phyloP scores from a whole-genome alignment of 805 yeast species.

The Ogataea trehalophila region DNA sequence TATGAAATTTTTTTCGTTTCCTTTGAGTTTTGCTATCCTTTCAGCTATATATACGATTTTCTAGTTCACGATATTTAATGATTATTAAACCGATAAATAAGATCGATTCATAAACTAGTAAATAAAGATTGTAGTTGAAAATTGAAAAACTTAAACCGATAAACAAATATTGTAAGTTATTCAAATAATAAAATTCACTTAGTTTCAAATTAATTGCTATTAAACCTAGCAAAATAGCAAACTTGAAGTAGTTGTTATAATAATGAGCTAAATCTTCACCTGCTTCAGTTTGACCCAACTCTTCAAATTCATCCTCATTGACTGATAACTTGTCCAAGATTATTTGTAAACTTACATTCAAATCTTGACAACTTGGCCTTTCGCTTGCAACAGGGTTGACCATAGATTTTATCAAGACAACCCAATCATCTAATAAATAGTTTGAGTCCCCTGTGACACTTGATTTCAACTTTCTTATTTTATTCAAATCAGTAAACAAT shows the following conservation, averaged over 20 bases:
- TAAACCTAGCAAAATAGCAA: background rate
- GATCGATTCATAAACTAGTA: constrained; percentile 1
- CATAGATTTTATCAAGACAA: constrained; percentile 23
- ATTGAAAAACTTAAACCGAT: background rate
- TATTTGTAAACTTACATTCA: constrained; percentile 27
- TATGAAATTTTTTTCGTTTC: background rate
- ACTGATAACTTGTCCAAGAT: constrained; percentile 4
- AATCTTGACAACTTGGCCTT: constrained; percentile 42
- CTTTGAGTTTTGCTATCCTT: too few species aligned
- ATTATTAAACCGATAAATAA: background rate
- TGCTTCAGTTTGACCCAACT: background rate
- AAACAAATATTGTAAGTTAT: constrained; percentile 6
- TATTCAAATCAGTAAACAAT: constrained; percentile 21
- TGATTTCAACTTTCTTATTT: constrained; percentile 6
- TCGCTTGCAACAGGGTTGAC: constrained; percentile 28
- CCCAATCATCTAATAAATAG: constrained; percentile 29
- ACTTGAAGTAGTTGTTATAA: background rate
- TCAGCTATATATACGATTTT: too few species aligned
- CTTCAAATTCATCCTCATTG: background rate
- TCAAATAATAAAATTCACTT: background rate
- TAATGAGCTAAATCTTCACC: too few species aligned
- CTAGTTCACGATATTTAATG: background rate
- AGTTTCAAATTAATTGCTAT: constrained; percentile 1
- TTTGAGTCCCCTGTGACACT: background rate
- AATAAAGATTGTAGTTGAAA: background rate